Evolutionary conservation across 768 basidiomycete genomes (phyloP).

Genomic region (Clitopilus passeckerianus): DNA sequence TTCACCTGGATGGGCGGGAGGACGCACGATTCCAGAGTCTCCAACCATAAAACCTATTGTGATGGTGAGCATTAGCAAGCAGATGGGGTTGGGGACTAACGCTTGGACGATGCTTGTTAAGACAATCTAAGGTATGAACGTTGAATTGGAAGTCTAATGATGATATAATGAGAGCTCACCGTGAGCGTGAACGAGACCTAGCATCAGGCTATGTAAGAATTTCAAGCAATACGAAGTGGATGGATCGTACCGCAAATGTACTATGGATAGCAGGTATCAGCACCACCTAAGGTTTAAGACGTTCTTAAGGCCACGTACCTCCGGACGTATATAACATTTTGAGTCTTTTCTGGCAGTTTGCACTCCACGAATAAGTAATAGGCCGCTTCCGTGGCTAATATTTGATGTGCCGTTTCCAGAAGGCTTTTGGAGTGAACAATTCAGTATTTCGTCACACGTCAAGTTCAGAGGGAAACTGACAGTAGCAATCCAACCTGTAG

Average conservation of each 20-base stretch:
- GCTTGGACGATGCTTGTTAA: background rate
- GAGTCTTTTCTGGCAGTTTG: background rate
- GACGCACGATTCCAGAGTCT: background rate
- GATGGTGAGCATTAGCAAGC: background rate
- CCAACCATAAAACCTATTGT: background rate
- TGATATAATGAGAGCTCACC: background rate
- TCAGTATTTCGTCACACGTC: background rate
- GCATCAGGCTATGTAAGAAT: background rate
- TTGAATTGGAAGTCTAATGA: background rate
- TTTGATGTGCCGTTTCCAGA: background rate
- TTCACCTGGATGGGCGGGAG: too few relatives aligned
- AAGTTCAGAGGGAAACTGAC: background rate
- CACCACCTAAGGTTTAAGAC: background rate
- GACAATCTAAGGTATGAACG: background rate
- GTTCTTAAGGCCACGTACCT: background rate
- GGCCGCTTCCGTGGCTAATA: background rate
- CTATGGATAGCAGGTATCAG: background rate
- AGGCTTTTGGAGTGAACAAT: background rate
- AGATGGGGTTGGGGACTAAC: background rate
- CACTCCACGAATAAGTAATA: background rate
- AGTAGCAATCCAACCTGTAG: background rate
- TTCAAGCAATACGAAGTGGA: background rate
- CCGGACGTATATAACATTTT: background rate
- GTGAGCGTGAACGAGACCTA: background rate
- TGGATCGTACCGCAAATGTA: background rate